These are phyloP conservation scores for Thielaviopsis euricoi DNA, from an alignment of 2,329 filamentous ascomycete genomes.

Conservation along the genomic window DNA sequence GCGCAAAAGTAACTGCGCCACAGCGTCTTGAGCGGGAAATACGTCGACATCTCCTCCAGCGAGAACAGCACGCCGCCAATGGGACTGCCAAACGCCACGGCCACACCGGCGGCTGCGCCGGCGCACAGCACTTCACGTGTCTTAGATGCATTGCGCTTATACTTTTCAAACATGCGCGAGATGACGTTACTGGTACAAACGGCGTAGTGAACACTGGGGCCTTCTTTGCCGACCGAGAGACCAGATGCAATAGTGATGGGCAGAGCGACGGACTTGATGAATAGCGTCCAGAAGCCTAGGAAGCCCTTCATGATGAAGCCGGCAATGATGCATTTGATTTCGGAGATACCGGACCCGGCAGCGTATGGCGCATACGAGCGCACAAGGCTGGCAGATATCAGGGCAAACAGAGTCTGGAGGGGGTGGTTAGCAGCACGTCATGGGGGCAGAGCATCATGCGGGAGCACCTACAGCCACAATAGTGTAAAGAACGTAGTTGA, in stretches of 20 bases:
- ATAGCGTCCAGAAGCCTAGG: conserved; percentile 72
- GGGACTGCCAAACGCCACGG: conserved; percentile 90
- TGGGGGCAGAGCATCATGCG: not conserved
- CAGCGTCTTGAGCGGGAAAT: conserved; percentile 92
- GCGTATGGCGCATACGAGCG: conserved; percentile 90
- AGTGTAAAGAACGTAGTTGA: conserved; percentile 83
- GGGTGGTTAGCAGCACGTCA: conserved; percentile 11
- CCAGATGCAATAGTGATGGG: conserved; percentile 89
- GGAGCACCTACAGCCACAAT: conserved; percentile 50
- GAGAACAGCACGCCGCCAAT: conserved; percentile 96
- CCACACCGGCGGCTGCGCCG: conserved; percentile 85
- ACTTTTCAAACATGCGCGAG: conserved; percentile 82
- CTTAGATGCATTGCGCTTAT: conserved; percentile 79
- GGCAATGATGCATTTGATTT: conserved; percentile 98
- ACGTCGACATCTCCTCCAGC: conserved; percentile 90
- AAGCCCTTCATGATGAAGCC: conserved; percentile 99
- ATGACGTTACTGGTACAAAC: conserved; percentile 97
- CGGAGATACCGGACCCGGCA: conserved; percentile 88
- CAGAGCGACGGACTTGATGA: conserved; percentile 86
- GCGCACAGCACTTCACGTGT: conserved; percentile 90
- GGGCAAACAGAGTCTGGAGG: conserved; percentile 56
- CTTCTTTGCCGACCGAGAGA: conserved; percentile 89
- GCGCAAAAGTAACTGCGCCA: conserved; percentile 98
- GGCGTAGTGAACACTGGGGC: conserved; percentile 96
- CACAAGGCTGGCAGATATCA: conserved; percentile 67